Conservation (phyloP, 352 stramenopile genomes). For the Phytophthora gonapodyides region DNA sequence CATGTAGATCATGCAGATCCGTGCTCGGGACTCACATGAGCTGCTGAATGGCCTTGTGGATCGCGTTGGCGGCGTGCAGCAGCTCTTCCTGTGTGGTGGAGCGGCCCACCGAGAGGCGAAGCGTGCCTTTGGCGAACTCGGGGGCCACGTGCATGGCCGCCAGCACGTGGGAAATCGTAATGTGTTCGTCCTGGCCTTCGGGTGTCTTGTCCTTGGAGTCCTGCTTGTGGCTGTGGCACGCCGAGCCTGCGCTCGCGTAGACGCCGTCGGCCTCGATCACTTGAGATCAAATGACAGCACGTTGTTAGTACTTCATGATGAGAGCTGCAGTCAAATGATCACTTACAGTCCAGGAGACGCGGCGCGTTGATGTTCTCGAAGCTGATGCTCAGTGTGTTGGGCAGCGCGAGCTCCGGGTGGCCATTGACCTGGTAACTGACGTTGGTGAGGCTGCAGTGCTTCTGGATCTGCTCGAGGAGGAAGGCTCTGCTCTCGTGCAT, state of each 20-base stretch:
- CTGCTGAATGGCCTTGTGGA: conserved; percentile 61
- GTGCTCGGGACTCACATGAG: conserved; percentile 23
- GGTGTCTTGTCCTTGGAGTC: conserved; percentile 22
- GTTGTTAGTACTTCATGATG: conserved; percentile 2
- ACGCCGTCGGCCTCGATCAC: conserved; percentile 86
- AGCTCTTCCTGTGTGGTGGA: conserved; percentile 91
- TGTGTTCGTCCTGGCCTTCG: conserved; percentile 36
- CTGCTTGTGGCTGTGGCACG: conserved; percentile 89
- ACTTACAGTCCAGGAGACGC: conserved; percentile 80
- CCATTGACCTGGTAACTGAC: conserved; percentile 86
- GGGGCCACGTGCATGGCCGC: conserved; percentile 91
- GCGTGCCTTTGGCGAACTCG: conserved; percentile 91
- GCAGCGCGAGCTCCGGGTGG: conserved; percentile 81
- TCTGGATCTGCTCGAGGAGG: conserved; percentile 58
- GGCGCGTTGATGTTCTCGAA: conserved; percentile 87
- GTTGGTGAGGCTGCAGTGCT: conserved; percentile 44
- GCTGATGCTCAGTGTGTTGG: conserved; percentile 97
- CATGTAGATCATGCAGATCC: background rate
- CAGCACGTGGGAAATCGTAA: conserved; percentile 91
- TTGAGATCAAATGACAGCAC: conserved; percentile 4
- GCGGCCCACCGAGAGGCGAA: conserved; percentile 94
- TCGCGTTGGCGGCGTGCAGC: conserved; percentile 79
- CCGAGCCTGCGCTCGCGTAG: conserved; percentile 92
- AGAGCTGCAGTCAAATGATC: background rate
- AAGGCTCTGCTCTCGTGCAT: conserved; percentile 70